Base-by-base conservation (phyloP, 1,284 basidiomycete genomes). In the Naganishia sp. region DNA sequence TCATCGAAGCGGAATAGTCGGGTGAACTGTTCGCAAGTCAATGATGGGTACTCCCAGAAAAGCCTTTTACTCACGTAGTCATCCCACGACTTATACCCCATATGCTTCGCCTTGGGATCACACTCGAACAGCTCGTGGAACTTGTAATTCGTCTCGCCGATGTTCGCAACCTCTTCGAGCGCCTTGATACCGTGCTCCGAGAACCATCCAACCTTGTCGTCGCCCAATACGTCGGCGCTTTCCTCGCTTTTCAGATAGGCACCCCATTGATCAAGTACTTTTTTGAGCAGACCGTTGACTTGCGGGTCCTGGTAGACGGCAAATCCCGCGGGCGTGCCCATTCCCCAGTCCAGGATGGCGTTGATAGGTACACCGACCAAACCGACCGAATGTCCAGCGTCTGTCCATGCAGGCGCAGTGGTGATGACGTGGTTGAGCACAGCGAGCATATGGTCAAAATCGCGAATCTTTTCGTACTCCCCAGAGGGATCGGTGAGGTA, bases 1-100 rank as follows among this genome's bases (percentile, higher is more conserved):
- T 75, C 73, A 10, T 70, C 66, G 49, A 65, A 65, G 31, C 72
- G 72, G 69, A 84, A 81, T 0, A 70, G 68, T 32, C 84, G 77
- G 6, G 81, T 83, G 75, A 86, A 86, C 58, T 61, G 35, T 13
- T n/a, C 32, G 7, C 25, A 7, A 6, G 47, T 51, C 32, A 51
- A 25, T 46, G 46, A 39, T 3, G 39, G 15, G 13, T 6, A 7
- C 18, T 35, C 15, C 39, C 5, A 9, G 10, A 45, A 18, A 6
- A 3, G 21, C 31, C 6, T 23, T 21, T 1, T 9, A 51, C 58
- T 42, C 47, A 61, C 58, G 75, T 84, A 86, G 65, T 82, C 81
- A 67, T 85, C 85, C 84, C 84, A 86, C 32, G 82, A 82, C 21
- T 70, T 79, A 75, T 76, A 86, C 10, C 84, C 84, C 69, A 81